Percentiles rank a stretch among this genome's conserved stretches.
phyloP scores from a whole-genome alignment of 208 protist species.

The Trypanosoma caninum region DNA sequence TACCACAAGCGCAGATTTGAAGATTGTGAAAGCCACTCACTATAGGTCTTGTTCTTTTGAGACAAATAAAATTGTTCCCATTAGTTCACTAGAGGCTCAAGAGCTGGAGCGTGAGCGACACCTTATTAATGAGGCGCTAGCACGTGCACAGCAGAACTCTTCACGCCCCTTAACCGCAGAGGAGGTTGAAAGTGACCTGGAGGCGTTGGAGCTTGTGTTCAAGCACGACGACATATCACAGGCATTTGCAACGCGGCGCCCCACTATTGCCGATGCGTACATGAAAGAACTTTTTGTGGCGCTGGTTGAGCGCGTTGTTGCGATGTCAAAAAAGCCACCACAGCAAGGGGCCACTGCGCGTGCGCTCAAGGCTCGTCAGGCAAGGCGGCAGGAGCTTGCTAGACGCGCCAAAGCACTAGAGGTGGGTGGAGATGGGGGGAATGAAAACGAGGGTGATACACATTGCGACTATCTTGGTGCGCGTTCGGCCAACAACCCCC shows the following conservation, averaged over 20 bases:
- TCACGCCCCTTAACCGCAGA: slow-evolving; percentile 27
- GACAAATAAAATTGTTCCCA: slow-evolving; percentile 2
- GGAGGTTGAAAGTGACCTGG: slow-evolving; percentile 33
- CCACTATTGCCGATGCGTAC: slow-evolving; percentile 10
- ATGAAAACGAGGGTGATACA: neutral
- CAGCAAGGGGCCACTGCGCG: neutral
- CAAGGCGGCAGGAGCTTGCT: slow-evolving; percentile 3
- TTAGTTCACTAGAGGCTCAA: slow-evolving; percentile 16
- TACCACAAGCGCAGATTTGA: neutral
- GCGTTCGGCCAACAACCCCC: slow-evolving; percentile 37
- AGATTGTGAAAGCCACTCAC: neutral
- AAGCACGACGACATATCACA: slow-evolving; percentile 31
- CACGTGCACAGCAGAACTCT: slow-evolving; percentile 1
- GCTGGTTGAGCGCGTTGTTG: slow-evolving; percentile 13
- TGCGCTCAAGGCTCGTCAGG: neutral
- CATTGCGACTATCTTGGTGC: neutral
- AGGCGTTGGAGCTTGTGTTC: slow-evolving; percentile 35
- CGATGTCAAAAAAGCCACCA: slow-evolving; percentile 3
- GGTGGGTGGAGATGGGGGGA: neutral
- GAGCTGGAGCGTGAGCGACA: slow-evolving; percentile 24
- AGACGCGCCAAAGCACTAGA: neutral
- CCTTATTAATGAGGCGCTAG: slow-evolving; percentile 20
- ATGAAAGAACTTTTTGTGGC: slow-evolving; percentile 1
- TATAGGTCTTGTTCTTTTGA: slow-evolving; percentile 15
- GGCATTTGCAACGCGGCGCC: neutral